phyloP scores from a whole-genome alignment of 805 yeast species.

The Kodamaea sagamina region DNA sequence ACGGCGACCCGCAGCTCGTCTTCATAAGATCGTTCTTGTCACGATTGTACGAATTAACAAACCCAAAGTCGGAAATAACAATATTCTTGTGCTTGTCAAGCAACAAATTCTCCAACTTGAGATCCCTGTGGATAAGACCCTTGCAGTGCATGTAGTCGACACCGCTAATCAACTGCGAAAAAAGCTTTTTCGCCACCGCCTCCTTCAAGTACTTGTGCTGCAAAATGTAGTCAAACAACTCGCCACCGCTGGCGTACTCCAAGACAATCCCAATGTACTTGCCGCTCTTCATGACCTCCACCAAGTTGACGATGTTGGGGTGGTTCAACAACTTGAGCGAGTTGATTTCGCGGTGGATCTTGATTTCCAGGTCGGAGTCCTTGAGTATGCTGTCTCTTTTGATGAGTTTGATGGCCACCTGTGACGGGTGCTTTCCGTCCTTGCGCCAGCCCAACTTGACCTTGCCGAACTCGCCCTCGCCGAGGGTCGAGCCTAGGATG shows the following conservation, averaged over 20 bases:
- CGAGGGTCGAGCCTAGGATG: conserved; percentile 87
- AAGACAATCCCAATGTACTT: conserved; percentile 94
- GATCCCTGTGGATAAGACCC: conserved; percentile 77
- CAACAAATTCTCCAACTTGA: conserved; percentile 71
- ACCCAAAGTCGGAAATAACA: conserved; percentile 89
- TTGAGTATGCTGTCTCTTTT: conserved; percentile 86
- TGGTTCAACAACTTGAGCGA: conserved; percentile 84
- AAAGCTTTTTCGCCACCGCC: conserved; percentile 77
- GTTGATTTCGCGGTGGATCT: conserved; percentile 90
- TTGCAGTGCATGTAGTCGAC: conserved; percentile 86
- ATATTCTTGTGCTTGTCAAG: conserved; percentile 86
- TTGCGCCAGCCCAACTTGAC: conserved; percentile 96
- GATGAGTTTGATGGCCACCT: conserved; percentile 91
- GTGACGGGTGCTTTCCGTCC: conserved; percentile 73
- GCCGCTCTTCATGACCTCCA: conserved; percentile 91
- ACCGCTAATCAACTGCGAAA: conserved; percentile 92
- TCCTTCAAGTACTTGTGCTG: conserved; percentile 87
- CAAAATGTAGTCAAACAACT: conserved; percentile 87
- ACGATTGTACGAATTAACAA: conserved; percentile 78
- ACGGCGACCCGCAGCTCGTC: conserved; percentile 96
- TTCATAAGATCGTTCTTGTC: conserved; percentile 76
- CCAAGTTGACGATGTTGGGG: conserved; percentile 89
- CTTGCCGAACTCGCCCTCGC: conserved; percentile 98
- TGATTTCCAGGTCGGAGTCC: conserved; percentile 81
- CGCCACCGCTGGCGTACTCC: conserved; percentile 98